A percentile compares a stretch with the other conserved stretches of the same genome.
Evolutionary conservation across 208 protist species (phyloP).

Genomic region (Crithidia bombi): DNA sequence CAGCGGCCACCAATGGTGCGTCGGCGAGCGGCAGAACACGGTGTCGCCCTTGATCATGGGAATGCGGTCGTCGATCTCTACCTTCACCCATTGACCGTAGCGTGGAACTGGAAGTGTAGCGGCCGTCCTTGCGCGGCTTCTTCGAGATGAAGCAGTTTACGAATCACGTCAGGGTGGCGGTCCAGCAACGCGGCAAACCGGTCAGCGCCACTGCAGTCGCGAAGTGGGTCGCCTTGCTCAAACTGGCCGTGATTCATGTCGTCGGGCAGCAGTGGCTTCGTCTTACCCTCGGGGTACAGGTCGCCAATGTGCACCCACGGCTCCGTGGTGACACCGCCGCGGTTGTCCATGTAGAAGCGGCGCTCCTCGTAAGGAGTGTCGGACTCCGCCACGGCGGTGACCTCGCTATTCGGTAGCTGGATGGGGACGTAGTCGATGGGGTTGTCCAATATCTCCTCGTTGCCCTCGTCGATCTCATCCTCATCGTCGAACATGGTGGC

Average conservation of each 20-base stretch:
- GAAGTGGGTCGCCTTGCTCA: slow-evolving; percentile 63
- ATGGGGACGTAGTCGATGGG: slow-evolving; percentile 67
- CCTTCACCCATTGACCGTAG: slow-evolving; percentile 66
- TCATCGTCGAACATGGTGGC: slow-evolving; percentile 78
- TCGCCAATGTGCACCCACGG: slow-evolving; percentile 74
- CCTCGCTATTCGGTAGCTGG: slow-evolving; percentile 30
- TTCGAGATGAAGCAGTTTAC: slow-evolving; percentile 56
- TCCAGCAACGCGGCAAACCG: slow-evolving; percentile 53
- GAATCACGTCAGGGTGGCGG: slow-evolving; percentile 55
- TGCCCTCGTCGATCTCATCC: slow-evolving; percentile 74
- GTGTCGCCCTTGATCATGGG: slow-evolving; percentile 53
- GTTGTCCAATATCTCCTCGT: slow-evolving; percentile 40
- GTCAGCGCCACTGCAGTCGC: slow-evolving; percentile 64
- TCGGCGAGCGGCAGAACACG: slow-evolving; percentile 69
- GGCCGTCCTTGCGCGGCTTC: slow-evolving; percentile 58
- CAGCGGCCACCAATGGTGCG: slow-evolving; percentile 75
- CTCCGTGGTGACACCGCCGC: slow-evolving; percentile 44
- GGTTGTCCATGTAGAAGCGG: slow-evolving; percentile 55
- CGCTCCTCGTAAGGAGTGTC: slow-evolving; percentile 60
- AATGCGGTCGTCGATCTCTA: slow-evolving; percentile 70
- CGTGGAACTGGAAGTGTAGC: slow-evolving; percentile 75
- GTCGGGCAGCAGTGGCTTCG: slow-evolving; percentile 51
- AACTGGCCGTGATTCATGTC: slow-evolving; percentile 58
- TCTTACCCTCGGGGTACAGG: slow-evolving; percentile 69
- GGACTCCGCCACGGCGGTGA: slow-evolving; percentile 47